Percentiles rank a stretch among this genome's conserved stretches.
These are phyloP conservation scores for Sextonia rubra DNA, from an alignment of 164 flowering plant genomes.

Conservation along the genomic window DNA sequence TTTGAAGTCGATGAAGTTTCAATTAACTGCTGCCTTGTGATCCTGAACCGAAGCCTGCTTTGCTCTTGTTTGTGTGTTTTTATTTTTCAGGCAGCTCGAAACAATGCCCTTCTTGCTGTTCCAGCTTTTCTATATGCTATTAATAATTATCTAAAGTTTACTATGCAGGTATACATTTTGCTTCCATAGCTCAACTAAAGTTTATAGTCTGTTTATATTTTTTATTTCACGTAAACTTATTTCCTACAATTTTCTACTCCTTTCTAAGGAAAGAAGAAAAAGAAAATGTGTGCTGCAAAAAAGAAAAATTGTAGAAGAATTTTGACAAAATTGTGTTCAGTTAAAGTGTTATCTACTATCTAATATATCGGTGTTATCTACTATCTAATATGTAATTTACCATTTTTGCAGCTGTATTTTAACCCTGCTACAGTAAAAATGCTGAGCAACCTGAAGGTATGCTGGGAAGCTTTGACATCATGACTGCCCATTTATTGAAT, in stretches of 20 bases:
- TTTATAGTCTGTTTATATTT: not conserved
- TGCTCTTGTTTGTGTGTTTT: slow-evolving; percentile 2
- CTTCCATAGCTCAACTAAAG: not conserved
- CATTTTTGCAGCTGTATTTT: slow-evolving; percentile 76
- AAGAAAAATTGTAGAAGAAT: not conserved
- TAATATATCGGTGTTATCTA: not conserved
- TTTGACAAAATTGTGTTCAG: not conserved
- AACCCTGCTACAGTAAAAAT: slow-evolving; percentile 98
- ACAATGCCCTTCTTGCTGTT: slow-evolving; percentile 91
- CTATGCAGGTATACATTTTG: slow-evolving; percentile 65
- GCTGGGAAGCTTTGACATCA: not conserved
- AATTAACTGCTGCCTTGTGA: not conserved
- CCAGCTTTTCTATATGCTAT: slow-evolving; percentile 96
- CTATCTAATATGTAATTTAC: not conserved
- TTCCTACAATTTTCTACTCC: not conserved
- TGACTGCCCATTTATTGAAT: not conserved
- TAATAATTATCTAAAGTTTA: slow-evolving; percentile 94
- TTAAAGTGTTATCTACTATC: not conserved
- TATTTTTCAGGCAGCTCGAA: slow-evolving; percentile 87
- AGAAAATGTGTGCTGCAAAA: not conserved
- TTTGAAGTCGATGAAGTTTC: not conserved
- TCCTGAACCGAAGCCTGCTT: not conserved
- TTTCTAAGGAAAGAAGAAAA: no score
- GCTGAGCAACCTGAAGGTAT: slow-evolving; percentile 98
- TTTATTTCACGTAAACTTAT: not conserved